Conservation (phyloP, 179 eudicot species). For the Gypsophila paniculata region DNA sequence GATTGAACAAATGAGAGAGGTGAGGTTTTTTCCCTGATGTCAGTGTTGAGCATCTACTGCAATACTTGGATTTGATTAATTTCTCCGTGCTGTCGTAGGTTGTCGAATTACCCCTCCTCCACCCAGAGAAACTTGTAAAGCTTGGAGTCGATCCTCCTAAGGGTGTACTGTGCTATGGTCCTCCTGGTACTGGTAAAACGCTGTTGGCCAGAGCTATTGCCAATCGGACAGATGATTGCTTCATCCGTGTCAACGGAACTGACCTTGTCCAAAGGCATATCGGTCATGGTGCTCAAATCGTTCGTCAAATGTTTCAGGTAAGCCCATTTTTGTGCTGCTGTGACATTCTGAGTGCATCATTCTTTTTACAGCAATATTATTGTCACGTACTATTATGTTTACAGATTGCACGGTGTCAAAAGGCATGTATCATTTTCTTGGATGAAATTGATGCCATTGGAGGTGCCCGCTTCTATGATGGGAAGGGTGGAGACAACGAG, state of each 20-base stretch:
- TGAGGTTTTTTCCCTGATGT: slow-evolving; percentile 15
- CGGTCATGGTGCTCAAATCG: slow-evolving; percentile 97
- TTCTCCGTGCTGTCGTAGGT: slow-evolving; percentile 38
- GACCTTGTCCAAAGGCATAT: slow-evolving; percentile 96
- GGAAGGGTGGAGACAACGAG: slow-evolving; percentile 91
- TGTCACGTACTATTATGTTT: not conserved
- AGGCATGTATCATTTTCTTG: slow-evolving; percentile 90
- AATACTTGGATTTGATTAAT: too few relatives aligned
- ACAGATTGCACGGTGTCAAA: slow-evolving; percentile 94
- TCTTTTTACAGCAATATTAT: not conserved
- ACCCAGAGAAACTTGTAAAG: slow-evolving; percentile 91
- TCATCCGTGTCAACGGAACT: slow-evolving; percentile 93
- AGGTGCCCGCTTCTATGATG: slow-evolving; percentile 92
- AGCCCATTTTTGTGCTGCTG: not conserved
- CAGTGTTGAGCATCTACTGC: too few relatives aligned
- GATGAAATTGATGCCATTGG: slow-evolving; percentile 98
- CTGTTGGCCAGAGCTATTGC: slow-evolving; percentile 93
- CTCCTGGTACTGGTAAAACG: slow-evolving; percentile 96
- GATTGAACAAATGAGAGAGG: slow-evolving; percentile 94
- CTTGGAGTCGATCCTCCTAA: slow-evolving; percentile 98
- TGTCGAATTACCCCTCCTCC: slow-evolving; percentile 95
- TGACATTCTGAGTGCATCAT: not conserved
- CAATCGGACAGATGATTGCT: slow-evolving; percentile 90
- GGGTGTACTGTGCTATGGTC: slow-evolving; percentile 95
- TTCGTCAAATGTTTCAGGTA: slow-evolving; percentile 95